A percentile compares a stretch with the other conserved stretches of the same genome.
Evolutionary conservation across 805 yeast species (phyloP).

Genomic region (Starmera caribaea): DNA sequence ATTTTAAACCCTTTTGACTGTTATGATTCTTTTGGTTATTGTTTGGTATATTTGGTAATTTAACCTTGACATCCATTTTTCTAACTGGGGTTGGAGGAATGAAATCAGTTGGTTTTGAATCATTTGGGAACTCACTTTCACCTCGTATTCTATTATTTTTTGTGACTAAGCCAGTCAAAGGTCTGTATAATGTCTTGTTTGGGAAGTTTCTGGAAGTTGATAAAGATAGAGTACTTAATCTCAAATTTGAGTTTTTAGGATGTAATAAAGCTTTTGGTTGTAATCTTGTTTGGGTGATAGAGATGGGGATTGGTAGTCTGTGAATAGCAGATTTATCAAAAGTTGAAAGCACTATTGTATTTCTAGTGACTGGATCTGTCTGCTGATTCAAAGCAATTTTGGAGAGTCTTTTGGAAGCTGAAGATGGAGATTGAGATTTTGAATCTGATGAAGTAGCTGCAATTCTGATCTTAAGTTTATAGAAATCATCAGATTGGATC

Average conservation of each 20-base stretch:
- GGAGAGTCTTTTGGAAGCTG: constrained; percentile 23
- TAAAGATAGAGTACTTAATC: constrained; percentile 6
- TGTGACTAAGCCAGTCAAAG: constrained; percentile 8
- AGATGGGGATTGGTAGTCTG: constrained; percentile 11
- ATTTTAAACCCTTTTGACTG: constrained; percentile 11
- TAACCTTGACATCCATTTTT: constrained; percentile 38
- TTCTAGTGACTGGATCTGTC: constrained; percentile 29
- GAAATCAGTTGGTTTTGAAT: constrained; percentile 31
- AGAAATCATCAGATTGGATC: constrained; percentile 17
- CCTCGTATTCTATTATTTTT: constrained; percentile 13
- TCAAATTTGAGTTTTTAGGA: constrained; percentile 17
- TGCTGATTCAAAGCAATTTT: constrained; percentile 27
- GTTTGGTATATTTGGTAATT: constrained; percentile 14
- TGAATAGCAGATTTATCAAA: constrained; percentile 13
- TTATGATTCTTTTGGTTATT: constrained; percentile 11
- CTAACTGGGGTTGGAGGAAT: constrained; percentile 64
- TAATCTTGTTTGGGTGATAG: constrained; percentile 1
- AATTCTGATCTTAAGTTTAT: constrained; percentile 10
- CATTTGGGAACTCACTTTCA: constrained; percentile 34
- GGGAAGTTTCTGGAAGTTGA: not conserved
- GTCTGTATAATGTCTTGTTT: constrained; percentile 8
- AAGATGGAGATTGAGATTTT: constrained; percentile 15
- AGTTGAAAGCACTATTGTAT: constrained; percentile 28
- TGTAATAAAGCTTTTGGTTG: constrained; percentile 12
- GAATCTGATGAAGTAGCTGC: constrained; percentile 4